Percentiles rank a stretch among this genome's conserved stretches.
Conservation (phyloP, 139 green algal species). For the Nannochloris sp. region DNA sequence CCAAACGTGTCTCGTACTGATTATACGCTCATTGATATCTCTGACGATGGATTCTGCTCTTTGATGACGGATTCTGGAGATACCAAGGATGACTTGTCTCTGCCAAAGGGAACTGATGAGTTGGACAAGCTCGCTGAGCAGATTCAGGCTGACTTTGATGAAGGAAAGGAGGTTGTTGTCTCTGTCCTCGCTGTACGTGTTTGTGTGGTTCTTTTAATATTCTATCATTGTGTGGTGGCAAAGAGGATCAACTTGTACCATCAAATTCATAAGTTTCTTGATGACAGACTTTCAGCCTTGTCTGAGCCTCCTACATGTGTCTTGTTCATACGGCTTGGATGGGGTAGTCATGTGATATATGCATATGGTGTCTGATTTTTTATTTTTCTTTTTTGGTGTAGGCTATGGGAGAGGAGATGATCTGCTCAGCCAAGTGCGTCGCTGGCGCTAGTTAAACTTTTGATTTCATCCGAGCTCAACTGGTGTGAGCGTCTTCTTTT, state of each 20-base stretch:
- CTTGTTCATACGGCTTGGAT: too few species aligned
- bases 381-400: constrained; percentile 6
- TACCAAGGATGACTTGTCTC: constrained; percentile 89
- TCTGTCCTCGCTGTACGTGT: constrained; percentile 76
- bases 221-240: background rate
- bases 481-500: too few species aligned
- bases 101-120: constrained; percentile 88
- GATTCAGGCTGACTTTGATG: constrained; percentile 73
- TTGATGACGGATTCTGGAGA: constrained; percentile 88
- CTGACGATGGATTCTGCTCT: constrained; percentile 92
- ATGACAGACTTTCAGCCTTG: constrained; percentile 28
- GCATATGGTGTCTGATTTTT: background rate
- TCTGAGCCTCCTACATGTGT: constrained; percentile 11
- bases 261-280: constrained; percentile 32
- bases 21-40: constrained; percentile 92
- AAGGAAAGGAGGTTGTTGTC: constrained; percentile 86
- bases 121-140: constrained; percentile 71
- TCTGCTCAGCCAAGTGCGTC: constrained; percentile 72
- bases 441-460: constrained; percentile 5
- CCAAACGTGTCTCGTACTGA: constrained; percentile 72
- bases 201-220: background rate
- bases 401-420: constrained; percentile 88
- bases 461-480: too few species aligned
- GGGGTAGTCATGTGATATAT: background rate
- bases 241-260: constrained; percentile 36